These are phyloP conservation scores for Yarrowia alimentaria DNA, from an alignment of 805 yeast genomes.

Conservation along the genomic window DNA sequence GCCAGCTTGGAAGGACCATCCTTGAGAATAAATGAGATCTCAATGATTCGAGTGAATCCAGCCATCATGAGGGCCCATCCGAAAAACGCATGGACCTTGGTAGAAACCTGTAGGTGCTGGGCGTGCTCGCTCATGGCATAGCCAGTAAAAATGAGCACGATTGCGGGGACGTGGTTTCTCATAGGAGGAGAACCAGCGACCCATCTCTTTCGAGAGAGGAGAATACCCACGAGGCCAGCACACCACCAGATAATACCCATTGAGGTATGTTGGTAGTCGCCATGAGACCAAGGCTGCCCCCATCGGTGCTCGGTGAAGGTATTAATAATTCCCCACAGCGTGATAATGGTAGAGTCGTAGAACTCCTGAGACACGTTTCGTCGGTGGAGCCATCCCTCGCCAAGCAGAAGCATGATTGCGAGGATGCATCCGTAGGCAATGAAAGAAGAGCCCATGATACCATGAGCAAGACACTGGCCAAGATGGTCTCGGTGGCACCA, in stretches of 20 bases:
- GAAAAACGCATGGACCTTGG: conserved; percentile 84
- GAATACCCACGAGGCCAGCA: conserved; percentile 84
- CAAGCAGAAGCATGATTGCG: conserved; percentile 62
- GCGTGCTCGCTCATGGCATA: conserved; percentile 92
- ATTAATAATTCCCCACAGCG: conserved; percentile 87
- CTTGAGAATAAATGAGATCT: conserved; percentile 69
- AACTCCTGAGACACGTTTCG: conserved; percentile 70
- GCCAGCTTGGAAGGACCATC: conserved; percentile 46
- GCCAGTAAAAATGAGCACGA: conserved; percentile 83
- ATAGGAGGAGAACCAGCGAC: conserved; percentile 41
- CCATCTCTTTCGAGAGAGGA: conserved; percentile 60
- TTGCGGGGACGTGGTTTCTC: conserved; percentile 75
- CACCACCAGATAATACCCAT: conserved; percentile 98
- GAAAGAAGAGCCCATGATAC: conserved; percentile 92
- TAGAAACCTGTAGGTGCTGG: conserved; percentile 71
- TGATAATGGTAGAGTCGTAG: conserved; percentile 77
- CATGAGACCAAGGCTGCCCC: conserved; percentile 92
- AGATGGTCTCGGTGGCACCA: conserved; percentile 76
- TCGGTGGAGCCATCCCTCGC: conserved; percentile 54
- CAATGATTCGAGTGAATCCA: conserved; percentile 72
- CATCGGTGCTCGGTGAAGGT: conserved; percentile 96
- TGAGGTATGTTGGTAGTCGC: conserved; percentile 91
- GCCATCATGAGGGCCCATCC: conserved; percentile 78
- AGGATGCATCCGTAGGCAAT: conserved; percentile 74
- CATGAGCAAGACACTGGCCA: conserved; percentile 96